Evolutionary conservation across 257 asterid species (phyloP).

Genomic region (Primulina huaijiensis): DNA sequence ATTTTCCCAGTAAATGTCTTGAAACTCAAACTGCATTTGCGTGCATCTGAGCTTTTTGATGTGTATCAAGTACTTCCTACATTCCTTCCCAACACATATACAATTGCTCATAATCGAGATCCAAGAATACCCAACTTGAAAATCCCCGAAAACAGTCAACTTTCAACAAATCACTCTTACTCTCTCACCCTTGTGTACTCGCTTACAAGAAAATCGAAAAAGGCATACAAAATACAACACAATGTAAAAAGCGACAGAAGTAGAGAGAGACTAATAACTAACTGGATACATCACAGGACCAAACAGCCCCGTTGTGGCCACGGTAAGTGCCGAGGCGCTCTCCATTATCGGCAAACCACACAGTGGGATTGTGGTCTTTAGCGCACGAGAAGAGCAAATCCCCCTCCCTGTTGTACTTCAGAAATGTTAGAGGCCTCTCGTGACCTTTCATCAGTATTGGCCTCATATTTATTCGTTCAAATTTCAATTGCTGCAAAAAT

Average conservation of each 20-base stretch:
- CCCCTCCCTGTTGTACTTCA: conserved; percentile 80
- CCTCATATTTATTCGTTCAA: conserved; percentile 44
- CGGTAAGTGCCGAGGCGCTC: conserved; percentile 93
- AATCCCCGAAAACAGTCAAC: neutral
- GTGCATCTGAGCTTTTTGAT: neutral
- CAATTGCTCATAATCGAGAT: neutral
- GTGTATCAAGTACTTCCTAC: neutral
- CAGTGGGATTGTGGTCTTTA: conserved; percentile 84
- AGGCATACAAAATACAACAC: neutral
- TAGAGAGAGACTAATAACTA: neutral
- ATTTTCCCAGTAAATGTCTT: neutral
- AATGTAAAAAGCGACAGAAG: neutral
- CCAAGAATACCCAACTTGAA: neutral
- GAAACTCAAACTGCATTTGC: neutral
- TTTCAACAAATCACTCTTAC: neutral
- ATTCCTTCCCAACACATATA: conserved; percentile 6
- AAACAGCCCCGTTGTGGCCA: conserved; percentile 96
- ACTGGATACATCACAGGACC: conserved; percentile 96
- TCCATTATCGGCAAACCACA: conserved; percentile 91
- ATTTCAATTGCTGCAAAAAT: neutral
- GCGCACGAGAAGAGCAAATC: conserved; percentile 92
- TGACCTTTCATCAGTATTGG: conserved; percentile 96
- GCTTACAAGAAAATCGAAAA: neutral
- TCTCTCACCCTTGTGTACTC: neutral
- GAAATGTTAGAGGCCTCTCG: conserved; percentile 87